Evolutionary conservation across 2,329 filamentous ascomycete genomes (phyloP).

Genomic region (Beauveria bassiana): DNA sequence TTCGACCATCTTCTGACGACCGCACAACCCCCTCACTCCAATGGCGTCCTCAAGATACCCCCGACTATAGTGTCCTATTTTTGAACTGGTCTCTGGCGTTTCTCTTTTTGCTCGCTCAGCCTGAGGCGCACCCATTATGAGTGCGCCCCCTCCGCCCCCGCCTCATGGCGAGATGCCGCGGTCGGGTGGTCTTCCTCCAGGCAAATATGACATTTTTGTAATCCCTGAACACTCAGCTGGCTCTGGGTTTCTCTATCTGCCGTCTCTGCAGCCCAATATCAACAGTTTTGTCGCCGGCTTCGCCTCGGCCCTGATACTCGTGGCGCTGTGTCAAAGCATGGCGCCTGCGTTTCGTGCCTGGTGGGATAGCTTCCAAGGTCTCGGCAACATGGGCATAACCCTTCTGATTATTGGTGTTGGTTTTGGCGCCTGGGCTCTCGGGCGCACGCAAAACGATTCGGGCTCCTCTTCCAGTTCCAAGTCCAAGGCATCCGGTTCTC

Average conservation of each 20-base stretch:
- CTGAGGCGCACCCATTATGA: conserved; percentile 28
- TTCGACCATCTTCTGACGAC: conserved; percentile 14
- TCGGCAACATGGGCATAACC: conserved; percentile 65
- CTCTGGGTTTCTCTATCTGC: conserved; percentile 87
- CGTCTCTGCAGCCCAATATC: conserved; percentile 73
- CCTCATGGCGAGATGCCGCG: conserved; percentile 76
- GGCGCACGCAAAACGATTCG: conserved; percentile 28
- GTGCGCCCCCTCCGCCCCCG: conserved; percentile 68
- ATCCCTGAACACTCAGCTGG: conserved; percentile 88
- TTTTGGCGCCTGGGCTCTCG: conserved; percentile 64
- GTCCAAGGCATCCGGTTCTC: neutral
- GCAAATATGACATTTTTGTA: conserved; percentile 96
- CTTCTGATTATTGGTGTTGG: conserved; percentile 67
- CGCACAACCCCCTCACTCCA: conserved; percentile 16
- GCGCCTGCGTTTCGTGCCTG: conserved; percentile 67
- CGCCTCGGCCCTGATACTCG: conserved; percentile 63
- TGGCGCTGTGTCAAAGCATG: conserved; percentile 65
- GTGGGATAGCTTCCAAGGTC: conserved; percentile 62
- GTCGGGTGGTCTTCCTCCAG: conserved; percentile 64
- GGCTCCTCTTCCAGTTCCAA: conserved; percentile 5
- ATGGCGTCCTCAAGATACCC: conserved; percentile 24
- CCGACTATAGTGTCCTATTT: conserved; percentile 14
- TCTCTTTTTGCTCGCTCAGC: neutral
- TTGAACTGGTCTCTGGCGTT: neutral
- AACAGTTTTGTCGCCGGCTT: conserved; percentile 91